Percentiles rank a stretch among this genome's conserved stretches.
Evolutionary conservation across 345 rosid genomes (phyloP).

Genomic region (Populus davidiana): DNA sequence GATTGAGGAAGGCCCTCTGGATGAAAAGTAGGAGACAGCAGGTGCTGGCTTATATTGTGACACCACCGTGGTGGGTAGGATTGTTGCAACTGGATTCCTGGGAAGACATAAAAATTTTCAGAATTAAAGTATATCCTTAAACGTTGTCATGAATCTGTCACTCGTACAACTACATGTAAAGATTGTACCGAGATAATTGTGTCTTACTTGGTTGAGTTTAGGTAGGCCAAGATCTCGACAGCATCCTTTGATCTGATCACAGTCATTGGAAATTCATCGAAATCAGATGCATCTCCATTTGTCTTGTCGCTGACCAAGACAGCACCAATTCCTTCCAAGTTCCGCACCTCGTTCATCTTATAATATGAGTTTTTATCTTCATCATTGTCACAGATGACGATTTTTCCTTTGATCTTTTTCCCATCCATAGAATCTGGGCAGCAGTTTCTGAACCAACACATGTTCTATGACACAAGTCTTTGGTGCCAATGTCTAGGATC

Average conservation of each 20-base stretch:
- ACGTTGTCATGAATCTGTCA: background rate
- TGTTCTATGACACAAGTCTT: slow-evolving; percentile 59
- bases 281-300: slow-evolving; percentile 44
- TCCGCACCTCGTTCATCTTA: slow-evolving; percentile 40
- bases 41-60: slow-evolving; percentile 71
- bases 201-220: slow-evolving; percentile 65
- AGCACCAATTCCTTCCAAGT: slow-evolving; percentile 57
- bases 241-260: slow-evolving; percentile 55
- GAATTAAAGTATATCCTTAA: too few species aligned
- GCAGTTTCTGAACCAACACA: slow-evolving; percentile 48
- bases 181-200: slow-evolving; percentile 61
- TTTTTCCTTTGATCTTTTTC: slow-evolving; percentile 52
- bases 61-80: slow-evolving; percentile 48
- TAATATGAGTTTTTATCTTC: slow-evolving; percentile 5
- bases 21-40: slow-evolving; percentile 58
- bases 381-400: slow-evolving; percentile 59
- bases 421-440: slow-evolving; percentile 37
- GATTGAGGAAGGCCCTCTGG: slow-evolving; percentile 70
- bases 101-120: slow-evolving; percentile 20
- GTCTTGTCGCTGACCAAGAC: slow-evolving; percentile 46
- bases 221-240: slow-evolving; percentile 44
- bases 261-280: slow-evolving; percentile 44
- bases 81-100: slow-evolving; percentile 75
- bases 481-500: slow-evolving; percentile 38
- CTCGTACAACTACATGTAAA: background rate